phyloP scores from a whole-genome alignment of 1,139 yeast genomes.

The Meyerozyma guilliermondii region DNA sequence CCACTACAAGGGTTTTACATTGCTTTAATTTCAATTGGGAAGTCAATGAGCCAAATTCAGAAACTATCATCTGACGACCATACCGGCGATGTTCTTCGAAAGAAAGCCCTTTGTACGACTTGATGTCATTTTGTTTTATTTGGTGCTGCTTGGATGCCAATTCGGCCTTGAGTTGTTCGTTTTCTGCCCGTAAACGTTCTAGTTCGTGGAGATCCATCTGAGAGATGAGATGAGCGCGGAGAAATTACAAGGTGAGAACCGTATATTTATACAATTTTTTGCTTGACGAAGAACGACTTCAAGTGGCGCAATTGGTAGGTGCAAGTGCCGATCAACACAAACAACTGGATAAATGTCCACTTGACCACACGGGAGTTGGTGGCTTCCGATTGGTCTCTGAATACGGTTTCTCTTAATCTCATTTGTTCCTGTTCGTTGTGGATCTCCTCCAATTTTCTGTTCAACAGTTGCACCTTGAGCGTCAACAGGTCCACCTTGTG shows the following conservation, averaged over 20 bases:
- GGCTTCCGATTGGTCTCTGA: conserved; percentile 44
- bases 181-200: not conserved
- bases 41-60: conserved; percentile 53
- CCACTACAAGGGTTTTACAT: conserved; percentile 68
- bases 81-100: conserved; percentile 74
- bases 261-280: conserved; percentile 36
- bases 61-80: conserved; percentile 95
- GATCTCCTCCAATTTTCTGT: conserved; percentile 38
- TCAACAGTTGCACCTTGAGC: conserved; percentile 32
- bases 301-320: conserved; percentile 46
- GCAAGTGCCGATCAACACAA: conserved; percentile 45
- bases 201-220: not conserved
- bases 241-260: not conserved
- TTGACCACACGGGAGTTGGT: conserved; percentile 43
- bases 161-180: not conserved
- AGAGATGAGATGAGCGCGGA: not conserved
- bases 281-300: conserved; percentile 49
- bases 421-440: conserved; percentile 44
- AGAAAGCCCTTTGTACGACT: conserved; percentile 12
- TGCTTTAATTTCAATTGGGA: conserved; percentile 57
- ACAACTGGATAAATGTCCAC: conserved; percentile 43
- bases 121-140: not conserved
- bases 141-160: not conserved
- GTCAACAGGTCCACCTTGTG: conserved; percentile 42
- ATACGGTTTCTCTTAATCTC: conserved; percentile 43